Percentiles rank a stretch among this genome's conserved stretches.
phyloP scores from a whole-genome alignment of 352 stramenopile genomes.

The Thalassiosira allenii region DNA sequence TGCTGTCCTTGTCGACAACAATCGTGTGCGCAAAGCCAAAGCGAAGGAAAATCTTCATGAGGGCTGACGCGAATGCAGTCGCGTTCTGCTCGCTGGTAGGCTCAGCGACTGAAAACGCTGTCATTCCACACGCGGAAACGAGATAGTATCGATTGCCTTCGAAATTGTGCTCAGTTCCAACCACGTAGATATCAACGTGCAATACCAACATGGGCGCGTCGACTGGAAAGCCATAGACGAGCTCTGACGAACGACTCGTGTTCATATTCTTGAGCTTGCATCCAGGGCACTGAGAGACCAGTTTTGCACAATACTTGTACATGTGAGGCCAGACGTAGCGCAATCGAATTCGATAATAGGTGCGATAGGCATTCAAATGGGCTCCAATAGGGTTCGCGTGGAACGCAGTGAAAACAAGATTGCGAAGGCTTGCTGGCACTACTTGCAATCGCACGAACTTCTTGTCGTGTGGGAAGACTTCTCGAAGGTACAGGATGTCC shows the following conservation, averaged over 20 bases:
- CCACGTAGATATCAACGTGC: conserved; percentile 26
- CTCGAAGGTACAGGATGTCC: background rate
- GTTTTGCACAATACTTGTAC: conserved; percentile 7
- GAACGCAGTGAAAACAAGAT: conserved; percentile 46
- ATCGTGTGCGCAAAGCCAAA: conserved; percentile 38
- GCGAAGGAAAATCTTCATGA: conserved; percentile 37
- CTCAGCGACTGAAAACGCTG: conserved; percentile 27
- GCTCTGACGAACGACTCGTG: background rate
- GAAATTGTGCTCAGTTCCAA: conserved; percentile 13
- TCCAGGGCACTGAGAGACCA: conserved; percentile 19
- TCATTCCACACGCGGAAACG: conserved; percentile 30
- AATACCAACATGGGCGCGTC: conserved; percentile 24
- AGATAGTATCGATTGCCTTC: conserved; percentile 14
- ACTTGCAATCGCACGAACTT: background rate
- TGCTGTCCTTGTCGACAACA: conserved; percentile 40
- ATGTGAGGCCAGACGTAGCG: conserved; percentile 41
- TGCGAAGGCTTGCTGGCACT: conserved; percentile 1
- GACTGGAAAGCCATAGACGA: conserved; percentile 36
- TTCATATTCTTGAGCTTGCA: conserved; percentile 38
- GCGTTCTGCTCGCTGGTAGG: conserved; percentile 5
- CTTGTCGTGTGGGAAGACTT: background rate
- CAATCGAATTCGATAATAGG: conserved; percentile 20
- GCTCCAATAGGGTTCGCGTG: conserved; percentile 48
- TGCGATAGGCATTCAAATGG: conserved; percentile 33
- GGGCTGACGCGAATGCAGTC: conserved; percentile 1